Conservation (phyloP, 1,284 basidiomycete genomes). For the Mycena citricolor region DNA sequence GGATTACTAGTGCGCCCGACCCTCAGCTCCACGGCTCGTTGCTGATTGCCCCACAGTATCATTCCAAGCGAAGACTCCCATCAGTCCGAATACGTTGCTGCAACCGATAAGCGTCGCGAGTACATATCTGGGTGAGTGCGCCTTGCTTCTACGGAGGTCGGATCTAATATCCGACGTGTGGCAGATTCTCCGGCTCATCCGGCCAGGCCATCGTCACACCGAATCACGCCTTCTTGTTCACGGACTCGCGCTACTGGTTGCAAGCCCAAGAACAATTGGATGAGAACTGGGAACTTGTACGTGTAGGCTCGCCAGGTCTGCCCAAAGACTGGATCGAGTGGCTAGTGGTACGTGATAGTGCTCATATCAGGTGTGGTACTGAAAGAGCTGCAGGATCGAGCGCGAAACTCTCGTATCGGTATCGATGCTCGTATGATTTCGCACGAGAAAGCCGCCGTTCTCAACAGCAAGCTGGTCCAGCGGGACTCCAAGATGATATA, state of each 20-base stretch:
- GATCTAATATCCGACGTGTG: constrained; percentile 12
- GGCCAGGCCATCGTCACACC: constrained; percentile 79
- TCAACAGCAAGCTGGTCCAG: constrained; percentile 55
- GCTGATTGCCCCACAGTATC: constrained; percentile 47
- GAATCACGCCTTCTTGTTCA: constrained; percentile 70
- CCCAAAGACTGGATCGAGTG: constrained; percentile 80
- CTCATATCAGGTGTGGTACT: constrained; percentile 12
- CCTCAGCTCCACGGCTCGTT: constrained; percentile 9
- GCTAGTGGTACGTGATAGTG: constrained; percentile 50
- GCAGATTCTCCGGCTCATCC: constrained; percentile 83
- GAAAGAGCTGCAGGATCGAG: constrained; percentile 42
- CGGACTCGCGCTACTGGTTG: constrained; percentile 88
- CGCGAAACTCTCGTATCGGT: constrained; percentile 65
- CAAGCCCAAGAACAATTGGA: constrained; percentile 82
- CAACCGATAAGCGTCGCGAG: constrained; percentile 78
- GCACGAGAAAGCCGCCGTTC: constrained; percentile 63
- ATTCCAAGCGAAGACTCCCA: constrained; percentile 88
- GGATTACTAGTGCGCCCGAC: constrained; percentile 78
- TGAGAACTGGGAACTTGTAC: constrained; percentile 73
- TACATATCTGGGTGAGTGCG: constrained; percentile 77
- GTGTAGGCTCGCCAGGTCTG: constrained; percentile 58
- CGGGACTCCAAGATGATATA: constrained; percentile 64
- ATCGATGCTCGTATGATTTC: constrained; percentile 89
- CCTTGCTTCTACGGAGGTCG: constrained; percentile 8
- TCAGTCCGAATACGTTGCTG: constrained; percentile 83